Conservation (phyloP, 352 stramenopile genomes). For the Globisporangium nunn region DNA sequence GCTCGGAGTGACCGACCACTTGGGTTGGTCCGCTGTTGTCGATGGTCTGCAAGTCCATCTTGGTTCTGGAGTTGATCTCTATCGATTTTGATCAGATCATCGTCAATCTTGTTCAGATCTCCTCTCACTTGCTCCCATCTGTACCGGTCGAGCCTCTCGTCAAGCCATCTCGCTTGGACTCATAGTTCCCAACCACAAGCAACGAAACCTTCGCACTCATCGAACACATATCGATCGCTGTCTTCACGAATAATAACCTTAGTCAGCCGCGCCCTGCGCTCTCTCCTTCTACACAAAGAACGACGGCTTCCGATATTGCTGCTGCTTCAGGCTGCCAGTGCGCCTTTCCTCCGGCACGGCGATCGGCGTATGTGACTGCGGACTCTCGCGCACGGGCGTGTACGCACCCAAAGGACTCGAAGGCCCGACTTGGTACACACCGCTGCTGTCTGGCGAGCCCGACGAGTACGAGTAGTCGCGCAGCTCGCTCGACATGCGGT, state of each 20-base stretch:
- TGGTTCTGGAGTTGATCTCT: too few relatives aligned
- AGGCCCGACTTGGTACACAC: constrained; percentile 30
- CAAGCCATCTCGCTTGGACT: too few relatives aligned
- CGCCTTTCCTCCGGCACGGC: constrained; percentile 11
- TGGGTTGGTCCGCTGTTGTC: too few relatives aligned
- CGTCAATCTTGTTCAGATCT: too few relatives aligned
- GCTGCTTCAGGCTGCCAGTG: background rate
- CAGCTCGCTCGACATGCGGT: constrained; percentile 26
- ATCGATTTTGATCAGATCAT: too few relatives aligned
- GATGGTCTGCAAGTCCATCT: too few relatives aligned
- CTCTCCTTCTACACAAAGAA: constrained; percentile 43
- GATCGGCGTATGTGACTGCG: constrained; percentile 18
- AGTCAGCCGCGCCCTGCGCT: background rate
- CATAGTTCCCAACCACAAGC: too few relatives aligned
- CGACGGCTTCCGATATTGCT: constrained; percentile 26
- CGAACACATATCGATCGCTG: background rate
- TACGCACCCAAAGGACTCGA: constrained; percentile 54
- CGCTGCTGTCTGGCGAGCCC: constrained; percentile 28
- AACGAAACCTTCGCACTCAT: too few relatives aligned
- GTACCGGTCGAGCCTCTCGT: too few relatives aligned
- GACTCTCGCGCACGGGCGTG: constrained; percentile 56
- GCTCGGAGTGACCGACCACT: too few relatives aligned
- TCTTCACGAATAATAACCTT: background rate
- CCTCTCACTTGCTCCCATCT: too few relatives aligned
- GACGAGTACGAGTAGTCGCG: constrained; percentile 41